Evolutionary conservation across 441 rosid species (phyloP).

Genomic region (Pelargonium fulgidum): DNA sequence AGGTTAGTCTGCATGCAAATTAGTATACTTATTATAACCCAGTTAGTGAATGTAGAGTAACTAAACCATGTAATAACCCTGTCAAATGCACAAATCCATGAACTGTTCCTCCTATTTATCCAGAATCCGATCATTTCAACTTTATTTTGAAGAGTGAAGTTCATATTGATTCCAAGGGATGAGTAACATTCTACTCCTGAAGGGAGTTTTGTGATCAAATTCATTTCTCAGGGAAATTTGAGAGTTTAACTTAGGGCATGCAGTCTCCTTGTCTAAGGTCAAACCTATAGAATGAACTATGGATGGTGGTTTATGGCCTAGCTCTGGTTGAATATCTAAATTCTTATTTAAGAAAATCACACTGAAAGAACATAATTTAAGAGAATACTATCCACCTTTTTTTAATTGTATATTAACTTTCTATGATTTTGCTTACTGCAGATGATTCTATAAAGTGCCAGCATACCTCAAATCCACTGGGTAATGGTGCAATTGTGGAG

Average conservation of each 20-base stretch:
- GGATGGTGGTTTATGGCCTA: background rate
- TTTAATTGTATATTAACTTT: background rate
- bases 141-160: too few relatives aligned
- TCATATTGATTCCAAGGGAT: too few relatives aligned
- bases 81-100: background rate
- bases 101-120: too few relatives aligned
- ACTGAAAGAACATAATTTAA: background rate
- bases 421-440: conserved; percentile 23
- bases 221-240: background rate
- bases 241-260: background rate
- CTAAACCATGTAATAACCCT: background rate
- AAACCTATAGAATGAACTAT: too few relatives aligned
- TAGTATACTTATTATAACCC: background rate
- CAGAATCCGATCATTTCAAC: too few relatives aligned
- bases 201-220: background rate
- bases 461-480: conserved; percentile 77
- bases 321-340: background rate
- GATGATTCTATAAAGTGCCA: conserved; percentile 58
- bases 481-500: conserved; percentile 76
- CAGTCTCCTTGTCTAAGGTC: background rate
- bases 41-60: background rate
- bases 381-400: background rate
- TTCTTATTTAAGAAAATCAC: background rate
- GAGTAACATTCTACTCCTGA: too few relatives aligned
- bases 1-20: conserved; percentile 38